These are phyloP conservation scores for Alnus rubra DNA, from an alignment of 306 rosid genomes.

Conservation along the genomic window DNA sequence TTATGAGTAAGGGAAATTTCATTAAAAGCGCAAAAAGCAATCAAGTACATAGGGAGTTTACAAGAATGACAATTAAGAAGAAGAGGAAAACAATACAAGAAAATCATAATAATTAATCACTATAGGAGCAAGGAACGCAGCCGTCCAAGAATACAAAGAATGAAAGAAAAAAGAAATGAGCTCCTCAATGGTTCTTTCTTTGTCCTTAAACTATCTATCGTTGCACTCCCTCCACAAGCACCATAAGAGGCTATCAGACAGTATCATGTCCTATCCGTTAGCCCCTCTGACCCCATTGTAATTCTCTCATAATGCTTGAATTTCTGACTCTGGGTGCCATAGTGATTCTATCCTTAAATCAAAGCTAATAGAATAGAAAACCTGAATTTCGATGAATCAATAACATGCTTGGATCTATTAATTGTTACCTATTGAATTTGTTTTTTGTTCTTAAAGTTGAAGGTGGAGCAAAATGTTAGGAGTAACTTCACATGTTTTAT, in stretches of 20 bases:
- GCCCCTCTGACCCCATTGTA: background rate
- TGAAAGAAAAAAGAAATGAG: no score
- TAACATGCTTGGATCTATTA: background rate
- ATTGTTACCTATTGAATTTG: background rate
- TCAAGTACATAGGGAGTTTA: no score
- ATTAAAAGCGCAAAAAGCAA: no score
- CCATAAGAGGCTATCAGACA: background rate
- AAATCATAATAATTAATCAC: no score
- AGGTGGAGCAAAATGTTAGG: background rate
- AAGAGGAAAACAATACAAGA: no score
- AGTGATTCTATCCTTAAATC: background rate
- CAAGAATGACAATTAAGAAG: no score
- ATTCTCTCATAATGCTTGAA: background rate
- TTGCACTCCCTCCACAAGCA: no score
- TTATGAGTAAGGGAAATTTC: no score
- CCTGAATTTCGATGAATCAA: background rate
- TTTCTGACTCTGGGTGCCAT: background rate
- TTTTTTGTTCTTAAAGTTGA: background rate
- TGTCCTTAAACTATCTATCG: no score
- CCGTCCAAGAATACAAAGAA: no score
- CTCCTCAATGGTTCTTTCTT: no score
- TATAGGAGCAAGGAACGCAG: no score
- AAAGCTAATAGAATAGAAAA: background rate
- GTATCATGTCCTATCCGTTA: background rate
- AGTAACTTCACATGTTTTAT: background rate